Conservation (phyloP, 2,329 filamentous ascomycete genomes). For the Aureobasidium musti region DNA sequence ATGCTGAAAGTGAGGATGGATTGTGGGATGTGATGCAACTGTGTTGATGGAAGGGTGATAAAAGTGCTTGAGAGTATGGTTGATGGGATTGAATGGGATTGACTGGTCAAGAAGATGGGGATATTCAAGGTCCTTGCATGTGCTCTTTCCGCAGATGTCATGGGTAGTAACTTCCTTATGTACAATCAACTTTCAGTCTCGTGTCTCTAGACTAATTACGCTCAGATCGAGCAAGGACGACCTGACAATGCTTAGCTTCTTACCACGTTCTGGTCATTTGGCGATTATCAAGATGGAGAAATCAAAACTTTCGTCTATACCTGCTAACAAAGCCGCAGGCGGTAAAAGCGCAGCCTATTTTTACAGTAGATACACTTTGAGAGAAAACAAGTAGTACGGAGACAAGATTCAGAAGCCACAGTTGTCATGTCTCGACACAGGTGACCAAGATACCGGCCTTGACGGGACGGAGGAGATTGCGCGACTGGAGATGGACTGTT, state of each 20-base stretch:
- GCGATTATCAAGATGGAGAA: neutral
- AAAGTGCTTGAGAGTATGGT: conserved; percentile 1
- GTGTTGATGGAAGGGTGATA: conserved; percentile 7
- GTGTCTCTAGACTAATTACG: too few species aligned
- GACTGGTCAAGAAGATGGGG: neutral
- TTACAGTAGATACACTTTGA: conserved; percentile 30
- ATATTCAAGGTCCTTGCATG: neutral
- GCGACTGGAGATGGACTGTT: neutral
- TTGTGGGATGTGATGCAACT: conserved; percentile 2
- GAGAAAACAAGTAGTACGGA: neutral
- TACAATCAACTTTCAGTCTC: neutral
- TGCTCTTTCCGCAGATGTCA: neutral
- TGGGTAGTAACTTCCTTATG: neutral
- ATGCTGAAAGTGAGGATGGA: conserved; percentile 7
- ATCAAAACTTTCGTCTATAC: conserved; percentile 29
- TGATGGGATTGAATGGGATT: neutral
- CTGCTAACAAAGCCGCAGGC: conserved; percentile 16
- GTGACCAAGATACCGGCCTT: neutral
- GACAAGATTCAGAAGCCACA: neutral
- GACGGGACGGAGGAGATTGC: neutral
- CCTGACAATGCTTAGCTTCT: neutral
- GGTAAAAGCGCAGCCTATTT: conserved; percentile 21
- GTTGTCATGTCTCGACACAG: neutral
- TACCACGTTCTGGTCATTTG: neutral
- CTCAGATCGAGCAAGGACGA: neutral